Evolutionary conservation across 1,139 yeast genomes (phyloP), one percentile per base, ranked within the genome.

Genomic region (Candida labiduridarum): DNA sequence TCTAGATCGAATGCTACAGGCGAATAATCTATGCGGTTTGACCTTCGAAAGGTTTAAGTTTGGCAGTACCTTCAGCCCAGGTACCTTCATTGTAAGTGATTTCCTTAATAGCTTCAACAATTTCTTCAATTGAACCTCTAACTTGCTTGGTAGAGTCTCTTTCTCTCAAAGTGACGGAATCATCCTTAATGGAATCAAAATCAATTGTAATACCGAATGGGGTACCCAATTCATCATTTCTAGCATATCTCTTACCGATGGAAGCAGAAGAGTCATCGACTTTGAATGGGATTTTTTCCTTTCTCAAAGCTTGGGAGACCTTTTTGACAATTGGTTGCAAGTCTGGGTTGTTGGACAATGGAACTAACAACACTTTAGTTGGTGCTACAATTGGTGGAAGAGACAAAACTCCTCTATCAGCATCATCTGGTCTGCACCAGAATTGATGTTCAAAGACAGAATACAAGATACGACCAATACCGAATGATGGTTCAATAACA

Each of bases 181-280:
- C 84, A 66, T 95, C 98, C 69, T 88, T 84, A 56, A 88, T 83
- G 49, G 97, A 87, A 58, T 95, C 98, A 71, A 95, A 95, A 73
- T 95, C 99, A 62, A 95, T 88, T 58, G 99, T 95, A 70, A 95
- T 84, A 72, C 99, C 99, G 66, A 94, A 95, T 61, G 99, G 99
- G 52, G 99, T 95, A 72, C 99, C 99, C 69, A 95, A 83, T 76
- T 95, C 99, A 72, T 95, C 99, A 71, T 95, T 95, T 79, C 99
- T 89, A 55, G 99, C 92, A 66, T 95, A 95, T 77, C 99, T 88
- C 79, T 92, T 90, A 76, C 99, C 99, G 63, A 95, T 94, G 30
- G 98, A 90, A 34, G 97, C 98, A 64, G 96, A 88, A 15, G 98
- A 91, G 69, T 95, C 99, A 69, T 95, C 99, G 52, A 92, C 87